phyloP scores from a whole-genome alignment of 441 rosid genomes.

The Monsonia emarginata region DNA sequence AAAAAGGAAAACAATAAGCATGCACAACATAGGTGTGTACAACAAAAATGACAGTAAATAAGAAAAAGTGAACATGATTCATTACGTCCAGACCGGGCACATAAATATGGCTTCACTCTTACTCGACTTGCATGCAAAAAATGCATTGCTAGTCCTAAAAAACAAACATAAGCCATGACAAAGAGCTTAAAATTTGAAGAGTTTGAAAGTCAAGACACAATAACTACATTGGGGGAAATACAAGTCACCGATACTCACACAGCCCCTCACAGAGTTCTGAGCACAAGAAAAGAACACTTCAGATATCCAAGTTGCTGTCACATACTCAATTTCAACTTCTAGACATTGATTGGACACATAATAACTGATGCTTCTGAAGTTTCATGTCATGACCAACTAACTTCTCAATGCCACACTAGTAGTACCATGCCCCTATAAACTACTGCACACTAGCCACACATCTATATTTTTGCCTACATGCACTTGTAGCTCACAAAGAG shows the following conservation, averaged over 20 bases:
- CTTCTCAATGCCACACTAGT: neutral
- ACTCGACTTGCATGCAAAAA: neutral
- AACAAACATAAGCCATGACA: neutral
- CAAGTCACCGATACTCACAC: neutral
- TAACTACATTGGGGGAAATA: neutral
- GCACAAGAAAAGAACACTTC: neutral
- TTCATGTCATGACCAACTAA: conserved; percentile 1
- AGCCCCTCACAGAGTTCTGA: neutral
- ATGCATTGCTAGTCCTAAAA: neutral
- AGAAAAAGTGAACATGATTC: neutral
- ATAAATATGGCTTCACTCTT: neutral
- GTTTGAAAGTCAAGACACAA: neutral
- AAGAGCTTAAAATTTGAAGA: neutral
- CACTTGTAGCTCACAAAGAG: neutral
- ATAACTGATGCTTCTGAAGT: neutral
- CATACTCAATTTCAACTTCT: neutral
- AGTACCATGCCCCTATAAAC: neutral
- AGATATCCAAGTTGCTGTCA: neutral
- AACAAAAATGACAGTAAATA: neutral
- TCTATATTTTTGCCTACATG: neutral
- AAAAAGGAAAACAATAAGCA: conserved; percentile 6
- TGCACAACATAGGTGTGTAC: neutral
- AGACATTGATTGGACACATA: neutral
- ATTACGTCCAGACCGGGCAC: neutral
- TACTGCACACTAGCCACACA: neutral